phyloP scores from a whole-genome alignment of 2,329 filamentous ascomycete species.

The Lecanicillium sp. region DNA sequence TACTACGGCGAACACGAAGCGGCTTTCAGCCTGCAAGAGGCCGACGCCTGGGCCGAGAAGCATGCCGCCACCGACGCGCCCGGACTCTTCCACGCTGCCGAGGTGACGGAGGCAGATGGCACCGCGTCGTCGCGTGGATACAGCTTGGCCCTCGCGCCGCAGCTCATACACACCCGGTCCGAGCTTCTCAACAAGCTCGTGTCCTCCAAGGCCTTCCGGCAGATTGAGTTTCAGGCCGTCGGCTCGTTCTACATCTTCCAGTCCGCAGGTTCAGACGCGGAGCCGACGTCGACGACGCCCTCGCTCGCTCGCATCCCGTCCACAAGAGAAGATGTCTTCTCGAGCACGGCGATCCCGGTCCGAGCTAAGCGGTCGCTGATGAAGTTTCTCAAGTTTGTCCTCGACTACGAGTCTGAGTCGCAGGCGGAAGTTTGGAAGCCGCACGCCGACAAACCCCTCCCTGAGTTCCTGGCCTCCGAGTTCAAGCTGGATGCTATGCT shows the following conservation, averaged over 20 bases:
- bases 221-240: constrained; percentile 89
- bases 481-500: constrained; percentile 65
- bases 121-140: constrained; percentile 67
- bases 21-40: constrained; percentile 77
- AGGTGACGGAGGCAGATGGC: constrained; percentile 34
- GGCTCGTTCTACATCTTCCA: constrained; percentile 84
- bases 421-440: constrained; percentile 53
- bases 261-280: constrained; percentile 23
- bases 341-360: constrained; percentile 66
- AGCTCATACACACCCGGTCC: constrained; percentile 80
- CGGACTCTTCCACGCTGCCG: constrained; percentile 23
- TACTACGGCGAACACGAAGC: constrained; percentile 87
- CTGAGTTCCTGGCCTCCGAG: constrained; percentile 51
- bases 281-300: constrained; percentile 20
- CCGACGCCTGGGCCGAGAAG: constrained; percentile 62
- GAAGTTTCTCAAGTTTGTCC: constrained; percentile 88
- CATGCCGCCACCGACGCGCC: constrained; percentile 23
- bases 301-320: constrained; percentile 70
- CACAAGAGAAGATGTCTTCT: constrained; percentile 87
- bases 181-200: constrained; percentile 72
- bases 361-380: constrained; percentile 81
- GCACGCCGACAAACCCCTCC: constrained; percentile 49
- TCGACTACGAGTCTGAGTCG: constrained; percentile 57
- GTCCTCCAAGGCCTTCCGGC: constrained; percentile 80
- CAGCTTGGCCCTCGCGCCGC: constrained; percentile 75